Evolutionary conservation across 129 eudicot genomes (phyloP).

Genomic region (Dittrichia graveolens): DNA sequence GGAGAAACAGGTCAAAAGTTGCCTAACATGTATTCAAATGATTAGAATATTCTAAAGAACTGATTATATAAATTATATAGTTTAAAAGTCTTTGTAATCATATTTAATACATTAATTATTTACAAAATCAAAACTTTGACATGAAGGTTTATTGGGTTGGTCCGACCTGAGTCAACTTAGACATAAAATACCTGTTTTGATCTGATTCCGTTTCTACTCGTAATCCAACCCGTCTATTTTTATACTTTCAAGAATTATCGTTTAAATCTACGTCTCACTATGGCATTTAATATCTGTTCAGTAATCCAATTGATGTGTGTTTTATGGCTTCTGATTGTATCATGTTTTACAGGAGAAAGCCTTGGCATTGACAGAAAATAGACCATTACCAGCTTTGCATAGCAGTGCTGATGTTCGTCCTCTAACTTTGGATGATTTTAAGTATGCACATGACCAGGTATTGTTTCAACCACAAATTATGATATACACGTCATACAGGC

Average conservation of each 20-base stretch:
- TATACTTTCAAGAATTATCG: background rate
- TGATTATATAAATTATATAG: too few relatives aligned
- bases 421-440: conserved; percentile 75
- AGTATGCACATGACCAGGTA: conserved; percentile 96
- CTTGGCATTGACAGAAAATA: conserved; percentile 71
- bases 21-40: background rate
- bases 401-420: conserved; percentile 81
- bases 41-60: background rate
- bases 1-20: background rate
- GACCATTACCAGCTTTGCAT: conserved; percentile 62
- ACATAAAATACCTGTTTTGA: background rate
- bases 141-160: background rate
- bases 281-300: background rate
- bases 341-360: conserved; percentile 65
- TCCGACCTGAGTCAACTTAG: background rate
- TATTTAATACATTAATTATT: background rate
- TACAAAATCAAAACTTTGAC: background rate
- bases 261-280: background rate
- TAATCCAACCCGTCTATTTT: background rate
- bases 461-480: too few relatives aligned
- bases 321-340: conserved; percentile 15
- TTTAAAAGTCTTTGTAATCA: background rate
- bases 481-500: too few relatives aligned
- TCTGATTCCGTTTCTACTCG: background rate
- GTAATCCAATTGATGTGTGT: background rate